Conservation (phyloP, 129 eudicot genomes). For the Heracleum sosnowskyi region DNA sequence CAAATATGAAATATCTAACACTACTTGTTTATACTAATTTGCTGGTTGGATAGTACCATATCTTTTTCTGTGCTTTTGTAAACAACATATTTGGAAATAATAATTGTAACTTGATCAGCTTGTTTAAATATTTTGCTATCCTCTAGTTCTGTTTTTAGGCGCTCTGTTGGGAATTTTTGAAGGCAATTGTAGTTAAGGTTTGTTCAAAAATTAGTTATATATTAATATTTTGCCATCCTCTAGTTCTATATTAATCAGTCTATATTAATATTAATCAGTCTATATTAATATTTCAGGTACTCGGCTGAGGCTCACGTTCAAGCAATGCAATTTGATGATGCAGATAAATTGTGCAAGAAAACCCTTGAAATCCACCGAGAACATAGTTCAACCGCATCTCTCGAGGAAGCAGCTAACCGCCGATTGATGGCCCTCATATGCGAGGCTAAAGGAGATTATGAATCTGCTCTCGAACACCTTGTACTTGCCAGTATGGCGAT, state of each 20-base stretch:
- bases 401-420: slow-evolving; percentile 97
- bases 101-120: not conserved
- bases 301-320: slow-evolving; percentile 98
- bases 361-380: slow-evolving; percentile 95
- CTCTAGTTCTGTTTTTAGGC: not conserved
- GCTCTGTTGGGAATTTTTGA: not conserved
- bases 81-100: not conserved
- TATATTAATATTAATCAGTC: slow-evolving; percentile 2
- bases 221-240: too few relatives aligned
- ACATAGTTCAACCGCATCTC: slow-evolving; percentile 94
- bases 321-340: slow-evolving; percentile 98
- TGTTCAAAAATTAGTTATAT: too few relatives aligned
- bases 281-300: slow-evolving; percentile 44
- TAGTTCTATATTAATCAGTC: too few relatives aligned
- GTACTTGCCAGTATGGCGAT: slow-evolving; percentile 98
- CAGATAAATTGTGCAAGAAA: slow-evolving; percentile 69
- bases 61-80: not conserved
- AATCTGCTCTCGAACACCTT: slow-evolving; percentile 91
- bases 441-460: slow-evolving; percentile 92
- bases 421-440: slow-evolving; percentile 96
- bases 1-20: too few relatives aligned
- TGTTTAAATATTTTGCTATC: not conserved
- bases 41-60: not conserved
- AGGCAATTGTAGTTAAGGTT: not conserved
- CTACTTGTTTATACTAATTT: too few relatives aligned